Base-by-base conservation (phyloP, 768 basidiomycete genomes). In the Crassisporium funariophilum region DNA sequence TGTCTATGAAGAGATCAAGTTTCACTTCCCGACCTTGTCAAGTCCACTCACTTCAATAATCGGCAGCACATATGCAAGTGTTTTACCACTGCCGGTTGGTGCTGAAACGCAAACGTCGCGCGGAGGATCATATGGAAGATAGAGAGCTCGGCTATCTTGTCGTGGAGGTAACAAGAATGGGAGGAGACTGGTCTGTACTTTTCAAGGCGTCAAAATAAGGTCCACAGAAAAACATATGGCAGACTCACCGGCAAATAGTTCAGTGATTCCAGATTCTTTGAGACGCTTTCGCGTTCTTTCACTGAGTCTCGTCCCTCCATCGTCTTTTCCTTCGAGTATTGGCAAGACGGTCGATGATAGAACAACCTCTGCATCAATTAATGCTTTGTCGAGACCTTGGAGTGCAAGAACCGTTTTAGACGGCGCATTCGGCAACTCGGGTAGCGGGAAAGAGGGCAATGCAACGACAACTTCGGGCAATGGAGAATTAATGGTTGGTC, bases 11-110 rank as follows among this genome's bases (percentile, higher is more conserved):
- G 6, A 27, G 15, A 33, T 33, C 19, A 41, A n/a, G 35, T 31
- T 36, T 21, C 20, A 29, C 11, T 15, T 12, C 33, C 37, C 16
- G 22, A 21, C 16, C 9, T 19, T 15, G 27, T 20, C 22, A 11
- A 23, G 27, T 45, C 12, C 11, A 33, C 12, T 5, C 49, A 88
- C 92, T 77, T 97, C 92, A 22, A 97, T 75, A 44, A 98, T 88
- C 1, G 97, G 97, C 24, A 98, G 69, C 1, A 86, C 90, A 68
- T 99, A 99, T n/a, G 92, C 90, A 21, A 99, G 76, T 0, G 95
- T 99, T 67, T 99, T 99, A 0, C 97, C 97, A 56, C 94, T 97
- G 17, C 97, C 97, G 0, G 97, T 99, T 0, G 97, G 97, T 1
- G 97, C 97, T 6, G 93, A 97, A 10, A 95, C 89, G 55, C 94